Evolutionary conservation across 2,329 filamentous ascomycete species (phyloP).

Genomic region (Xylaria sp.): DNA sequence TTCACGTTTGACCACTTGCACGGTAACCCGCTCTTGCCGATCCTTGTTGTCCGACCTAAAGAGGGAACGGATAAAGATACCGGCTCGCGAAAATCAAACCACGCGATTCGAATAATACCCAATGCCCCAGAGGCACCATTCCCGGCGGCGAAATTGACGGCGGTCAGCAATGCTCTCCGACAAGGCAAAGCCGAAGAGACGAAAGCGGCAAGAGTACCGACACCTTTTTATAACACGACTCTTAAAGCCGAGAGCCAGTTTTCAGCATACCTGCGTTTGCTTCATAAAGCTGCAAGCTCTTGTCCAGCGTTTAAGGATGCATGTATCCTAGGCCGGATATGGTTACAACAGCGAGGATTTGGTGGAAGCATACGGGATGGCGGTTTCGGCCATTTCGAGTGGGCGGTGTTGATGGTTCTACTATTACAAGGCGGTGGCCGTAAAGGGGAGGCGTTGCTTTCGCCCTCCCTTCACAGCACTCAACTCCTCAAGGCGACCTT

Average conservation of each 20-base stretch:
- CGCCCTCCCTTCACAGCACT: conserved; percentile 81
- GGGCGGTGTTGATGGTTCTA: conserved; percentile 78
- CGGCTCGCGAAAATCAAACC: conserved; percentile 31
- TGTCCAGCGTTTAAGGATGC: conserved; percentile 79
- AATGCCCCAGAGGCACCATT: conserved; percentile 73
- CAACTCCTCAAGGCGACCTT: conserved; percentile 93
- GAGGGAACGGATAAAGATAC: conserved; percentile 31
- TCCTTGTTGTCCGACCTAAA: conserved; percentile 53
- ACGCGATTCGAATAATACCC: conserved; percentile 74
- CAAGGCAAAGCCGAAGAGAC: conserved; percentile 49
- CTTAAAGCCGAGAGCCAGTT: conserved; percentile 77
- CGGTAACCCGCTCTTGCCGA: conserved; percentile 76
- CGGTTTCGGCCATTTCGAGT: conserved; percentile 93
- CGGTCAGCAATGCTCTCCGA: conserved; percentile 71
- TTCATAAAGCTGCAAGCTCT: conserved; percentile 69
- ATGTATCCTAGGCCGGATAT: conserved; percentile 82
- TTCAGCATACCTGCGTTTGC: conserved; percentile 72
- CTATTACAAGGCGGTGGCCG: conserved; percentile 77
- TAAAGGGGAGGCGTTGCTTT: conserved; percentile 72
- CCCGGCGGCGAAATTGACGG: conserved; percentile 68
- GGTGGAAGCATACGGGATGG: conserved; percentile 69
- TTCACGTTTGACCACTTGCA: conserved; percentile 68
- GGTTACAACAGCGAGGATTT: conserved; percentile 88
- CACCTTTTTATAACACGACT: conserved; percentile 87
- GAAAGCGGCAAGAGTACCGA: conserved; percentile 53